Base-by-base conservation (phyloP, 768 basidiomycete species). In the Dioszegia aurantiaca region DNA sequence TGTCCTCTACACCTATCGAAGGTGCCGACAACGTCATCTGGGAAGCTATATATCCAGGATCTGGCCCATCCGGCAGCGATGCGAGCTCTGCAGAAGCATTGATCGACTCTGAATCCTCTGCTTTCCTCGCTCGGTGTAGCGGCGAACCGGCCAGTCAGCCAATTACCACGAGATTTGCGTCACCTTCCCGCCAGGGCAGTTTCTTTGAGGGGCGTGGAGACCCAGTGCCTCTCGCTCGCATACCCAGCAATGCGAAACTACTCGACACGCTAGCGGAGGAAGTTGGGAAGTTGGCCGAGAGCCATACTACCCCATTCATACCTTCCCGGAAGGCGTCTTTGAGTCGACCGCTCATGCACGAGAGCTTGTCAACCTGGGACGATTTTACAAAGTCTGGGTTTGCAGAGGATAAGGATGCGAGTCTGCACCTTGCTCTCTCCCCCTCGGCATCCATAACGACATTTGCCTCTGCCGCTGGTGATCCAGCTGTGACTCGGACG, bases 321-420 rank as follows among this genome's bases (percentile, higher is more conserved):
- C 37, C n/a, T 3, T 37, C 16, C 3, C 36, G 23, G 5, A 37
- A 53, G 19, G 16, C 31, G 10, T 42, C 57, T 8, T 21, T 24
- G 5, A 28, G 47, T 16, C 23, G 31, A 10, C 28, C 42, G 3
- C 43, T 42, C 14, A 16, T 26, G 1, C 39, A 43, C 1, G n/a
- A 54, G 27, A 39, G 36, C 49, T 11, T 43, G 16, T 48, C 66
- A 10, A 45, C 45, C 17, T 69, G 68, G 68, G 62, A 64, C 14
- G 60, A 65, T 33, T 69, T 69, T 41, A 45, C 47, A 28, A 60
- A 64, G 33, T 47, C 63, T 17, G 68, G 68, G 0, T 69, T 69
- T 41, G 56, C 47, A 24, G 59, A 64, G 9, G 55, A 62, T 26
- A 19, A 39, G 21, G 53, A 55, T 19, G 43, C 40, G 1, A 41